Conservation (phyloP, 2,329 filamentous ascomycete species). For the Periconia sp. region DNA sequence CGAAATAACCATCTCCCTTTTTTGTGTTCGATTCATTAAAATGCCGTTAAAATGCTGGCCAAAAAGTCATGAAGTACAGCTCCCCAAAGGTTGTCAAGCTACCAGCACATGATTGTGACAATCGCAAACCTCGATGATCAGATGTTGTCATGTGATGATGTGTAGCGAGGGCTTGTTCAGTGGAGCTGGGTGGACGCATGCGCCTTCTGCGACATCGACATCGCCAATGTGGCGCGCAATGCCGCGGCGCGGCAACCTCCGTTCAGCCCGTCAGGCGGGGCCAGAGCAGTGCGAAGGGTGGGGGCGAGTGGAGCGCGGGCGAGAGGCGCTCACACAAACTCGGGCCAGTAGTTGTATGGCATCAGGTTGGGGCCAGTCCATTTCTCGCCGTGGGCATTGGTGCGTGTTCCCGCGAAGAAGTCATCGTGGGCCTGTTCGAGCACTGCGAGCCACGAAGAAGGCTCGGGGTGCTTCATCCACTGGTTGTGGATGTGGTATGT, state of each 20-base stretch:
- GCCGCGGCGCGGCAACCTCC: slow-evolving; percentile 17
- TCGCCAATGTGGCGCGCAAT: neutral
- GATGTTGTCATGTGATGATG: neutral
- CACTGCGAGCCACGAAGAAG: slow-evolving; percentile 58
- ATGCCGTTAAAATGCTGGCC: neutral
- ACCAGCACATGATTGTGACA: neutral
- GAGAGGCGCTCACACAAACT: slow-evolving; percentile 46
- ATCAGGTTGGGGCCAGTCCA: slow-evolving; percentile 53
- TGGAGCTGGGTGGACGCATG: slow-evolving; percentile 1
- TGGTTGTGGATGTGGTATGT: slow-evolving; percentile 62
- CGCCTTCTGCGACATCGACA: neutral
- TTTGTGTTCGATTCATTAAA: neutral
- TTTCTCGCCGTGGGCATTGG: slow-evolving; percentile 57
- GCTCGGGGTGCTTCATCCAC: slow-evolving; percentile 60
- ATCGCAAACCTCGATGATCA: neutral
- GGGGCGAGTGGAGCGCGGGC: slow-evolving; percentile 1
- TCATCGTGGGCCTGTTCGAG: slow-evolving; percentile 57
- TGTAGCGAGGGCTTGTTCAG: neutral
- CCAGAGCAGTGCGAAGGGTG: slow-evolving; percentile 9
- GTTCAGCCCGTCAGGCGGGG: neutral
- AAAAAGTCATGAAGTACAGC: slow-evolving; percentile 1
- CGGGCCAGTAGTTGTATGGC: slow-evolving; percentile 55
- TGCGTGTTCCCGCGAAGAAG: slow-evolving; percentile 53
- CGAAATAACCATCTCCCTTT: neutral
- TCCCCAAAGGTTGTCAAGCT: neutral